Base-by-base conservation (phyloP, 345 rosid genomes). In the Acer negundo region DNA sequence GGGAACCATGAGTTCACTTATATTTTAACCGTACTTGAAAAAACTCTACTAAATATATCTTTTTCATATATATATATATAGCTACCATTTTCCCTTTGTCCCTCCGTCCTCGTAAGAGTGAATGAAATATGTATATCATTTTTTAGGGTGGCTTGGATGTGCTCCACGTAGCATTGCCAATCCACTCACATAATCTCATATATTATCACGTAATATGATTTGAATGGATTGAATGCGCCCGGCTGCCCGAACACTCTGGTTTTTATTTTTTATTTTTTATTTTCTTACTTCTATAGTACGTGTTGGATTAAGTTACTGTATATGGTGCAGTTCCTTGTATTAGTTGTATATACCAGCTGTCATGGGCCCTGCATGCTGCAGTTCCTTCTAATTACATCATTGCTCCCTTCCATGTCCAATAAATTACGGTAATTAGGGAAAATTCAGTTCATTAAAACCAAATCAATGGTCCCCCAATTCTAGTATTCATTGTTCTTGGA, bases 381-480 rank as follows among this genome's bases (percentile, higher is more conserved):
- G 70, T 6, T 49, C n/a, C 72, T 6, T 49, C n/a, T 10, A 1
- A 17, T n/a, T n/a, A n/a, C 23, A 56, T 17, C 62, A 23, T 46
- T 31, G 74, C 42, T 17, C 53, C 46, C 13, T 71, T 72, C 76
- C 75, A 63, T 66, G 62, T 67, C 72, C 79, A 74, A 71, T 66
- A 17, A 75, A 51, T 80, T 68, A 74, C 6, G 23, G 69, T 47
- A 42, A 58, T 59, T 28, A 22, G 22, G n/a, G 20, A 4, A 16
- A 51, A 15, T 7, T 6, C 4, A 7, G 56, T 0, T 56, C 63
- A 58, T 23, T 15, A 22, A 23, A 12, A 62, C 76, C 67, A 73
- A 44, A 53, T 51, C 62, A 46, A 61, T 74, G 83, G 83, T 77
- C 86, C 83, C 80, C 51, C 7, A 40, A 9, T 49, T 64, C 67